A percentile compares a stretch with the other conserved stretches of the same genome.
These are phyloP conservation scores for Ganoderma resinaceum DNA, from an alignment of 1,284 basidiomycete genomes.

Conservation along the genomic window DNA sequence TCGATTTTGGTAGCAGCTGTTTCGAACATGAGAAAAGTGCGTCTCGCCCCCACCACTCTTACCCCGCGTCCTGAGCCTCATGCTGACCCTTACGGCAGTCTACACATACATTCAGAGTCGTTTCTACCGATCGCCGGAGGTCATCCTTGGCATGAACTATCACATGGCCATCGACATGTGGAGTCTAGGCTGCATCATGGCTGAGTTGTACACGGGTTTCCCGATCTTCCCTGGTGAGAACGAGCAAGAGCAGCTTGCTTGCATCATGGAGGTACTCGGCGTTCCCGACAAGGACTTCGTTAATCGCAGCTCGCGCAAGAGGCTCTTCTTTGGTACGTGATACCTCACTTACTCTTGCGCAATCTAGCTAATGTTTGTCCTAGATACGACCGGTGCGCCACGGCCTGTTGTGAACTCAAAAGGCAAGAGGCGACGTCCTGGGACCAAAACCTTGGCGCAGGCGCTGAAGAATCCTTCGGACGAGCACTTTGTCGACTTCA, in stretches of 20 bases:
- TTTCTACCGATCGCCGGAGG: constrained; percentile 96
- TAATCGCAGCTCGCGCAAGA: constrained; percentile 92
- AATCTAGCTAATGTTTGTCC: constrained; percentile 9
- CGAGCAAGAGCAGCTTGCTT: constrained; percentile 97
- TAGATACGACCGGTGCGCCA: constrained; percentile 92
- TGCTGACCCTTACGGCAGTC: constrained; percentile 58
- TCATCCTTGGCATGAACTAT: constrained; percentile 93
- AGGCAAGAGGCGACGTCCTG: constrained; percentile 90
- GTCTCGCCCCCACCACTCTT: constrained; percentile 36
- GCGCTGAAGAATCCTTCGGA: constrained; percentile 87
- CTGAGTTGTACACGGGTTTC: constrained; percentile 98
- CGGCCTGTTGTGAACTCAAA: constrained; percentile 97
- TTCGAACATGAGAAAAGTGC: constrained; percentile 98
- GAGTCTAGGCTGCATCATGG: constrained; percentile 97
- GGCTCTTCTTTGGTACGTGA: constrained; percentile 91
- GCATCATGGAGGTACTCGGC: constrained; percentile 99
- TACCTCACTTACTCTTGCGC: background rate
- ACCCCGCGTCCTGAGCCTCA: background rate
- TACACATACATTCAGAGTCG: constrained; percentile 98
- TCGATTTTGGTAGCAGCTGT: constrained; percentile 99
- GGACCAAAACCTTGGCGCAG: constrained; percentile 88
- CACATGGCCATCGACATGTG: constrained; percentile 98
- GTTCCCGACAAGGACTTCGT: constrained; percentile 95
- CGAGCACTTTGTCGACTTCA: constrained; percentile 91
- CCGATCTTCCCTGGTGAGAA: constrained; percentile 99